Evolutionary conservation across 2,329 filamentous ascomycete genomes (phyloP), one percentile per base, ranked within the genome.

Genomic region (Xylaria multiplex): DNA sequence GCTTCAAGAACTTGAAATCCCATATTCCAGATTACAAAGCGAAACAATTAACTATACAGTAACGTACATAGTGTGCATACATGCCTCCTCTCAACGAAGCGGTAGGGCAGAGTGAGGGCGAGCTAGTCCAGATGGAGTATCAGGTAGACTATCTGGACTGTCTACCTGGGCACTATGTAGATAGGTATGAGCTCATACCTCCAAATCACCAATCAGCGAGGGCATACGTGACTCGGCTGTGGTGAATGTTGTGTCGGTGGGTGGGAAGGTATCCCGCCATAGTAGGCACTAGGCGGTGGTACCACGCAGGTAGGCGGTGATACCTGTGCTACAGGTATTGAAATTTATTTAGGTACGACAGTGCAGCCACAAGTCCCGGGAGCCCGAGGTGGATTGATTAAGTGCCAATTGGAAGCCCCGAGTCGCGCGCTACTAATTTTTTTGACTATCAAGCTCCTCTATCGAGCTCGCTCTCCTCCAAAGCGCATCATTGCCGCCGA

Each of bases 341-440:
- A 27, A 27, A 27, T 27, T 27, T 27, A 27, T 40, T 40, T 40
- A 40, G 37, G 37, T 40, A 40, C 37, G 11, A 40, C 37, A 40
- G 37, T 14, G 11, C 37, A 40, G 37, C 13, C 11, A 5, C 37
- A 14, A 14, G 37, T 40, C 37, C 37, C 37, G 9, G 11, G 11
- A 40, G 37, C 11, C 37, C 37, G 37, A 14, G 43, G 53, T 52
- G 6, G 48, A 30, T 43, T 30, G 48, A 30, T 43, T 30, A 48
- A 48, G 55, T 57, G 57, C 66, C 65, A 68, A 27, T 27, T 27
- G 27, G 27, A 27, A 61, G 65, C 42, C 59, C 35, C 53, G 50
- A 55, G 58, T 55, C 66, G 67, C 68, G 68, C 68, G 68, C 68
- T 66, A 67, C 68, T 65, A 70, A 66, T 66, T 70, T 70, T 70